These are phyloP conservation scores for Trichosporon sp. DNA, from an alignment of 1,284 basidiomycete genomes.

Conservation along the genomic window DNA sequence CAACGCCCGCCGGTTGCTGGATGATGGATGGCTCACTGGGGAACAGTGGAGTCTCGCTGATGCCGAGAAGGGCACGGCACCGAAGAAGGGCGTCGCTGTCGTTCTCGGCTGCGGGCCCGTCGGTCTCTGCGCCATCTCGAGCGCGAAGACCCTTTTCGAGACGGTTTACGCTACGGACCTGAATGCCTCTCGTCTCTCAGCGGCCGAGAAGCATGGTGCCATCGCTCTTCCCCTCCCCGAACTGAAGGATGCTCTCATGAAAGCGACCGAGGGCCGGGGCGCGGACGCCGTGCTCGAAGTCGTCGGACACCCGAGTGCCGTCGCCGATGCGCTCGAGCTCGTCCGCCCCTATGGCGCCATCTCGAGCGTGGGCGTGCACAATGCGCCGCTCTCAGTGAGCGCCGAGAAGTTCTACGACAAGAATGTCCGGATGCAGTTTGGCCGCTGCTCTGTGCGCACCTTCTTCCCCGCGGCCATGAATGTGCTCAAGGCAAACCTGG, in stretches of 20 bases:
- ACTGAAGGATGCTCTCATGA: conserved; percentile 38
- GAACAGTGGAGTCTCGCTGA: conserved; percentile 34
- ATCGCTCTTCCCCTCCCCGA: conserved; percentile 46
- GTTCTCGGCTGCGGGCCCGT: conserved; percentile 60
- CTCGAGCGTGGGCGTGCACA: conserved; percentile 71
- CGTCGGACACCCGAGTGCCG: conserved; percentile 73
- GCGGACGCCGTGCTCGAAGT: conserved; percentile 64
- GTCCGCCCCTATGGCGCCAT: conserved; percentile 79
- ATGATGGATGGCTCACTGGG: conserved; percentile 40
- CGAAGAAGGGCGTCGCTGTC: conserved; percentile 47
- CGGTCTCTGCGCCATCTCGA: conserved; percentile 57
- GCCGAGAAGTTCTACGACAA: conserved; percentile 71
- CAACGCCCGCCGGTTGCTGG: conserved; percentile 52
- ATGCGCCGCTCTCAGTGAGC: conserved; percentile 40
- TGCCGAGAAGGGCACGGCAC: conserved; percentile 39
- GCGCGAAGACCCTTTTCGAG: conserved; percentile 53
- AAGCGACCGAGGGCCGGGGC: conserved; percentile 54
- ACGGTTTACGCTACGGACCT: conserved; percentile 51
- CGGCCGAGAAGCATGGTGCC: conserved; percentile 54
- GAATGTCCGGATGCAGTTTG: conserved; percentile 62
- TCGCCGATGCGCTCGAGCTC: conserved; percentile 73
- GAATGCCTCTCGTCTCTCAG: conserved; percentile 34
- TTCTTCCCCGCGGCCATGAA: conserved; percentile 75
- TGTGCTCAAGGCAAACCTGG: conserved; percentile 59
- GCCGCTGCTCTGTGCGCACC: conserved; percentile 79